Evolutionary conservation across 371 early-diverging fungal genomes (phyloP).

Genomic region (Mucor saturninus): DNA sequence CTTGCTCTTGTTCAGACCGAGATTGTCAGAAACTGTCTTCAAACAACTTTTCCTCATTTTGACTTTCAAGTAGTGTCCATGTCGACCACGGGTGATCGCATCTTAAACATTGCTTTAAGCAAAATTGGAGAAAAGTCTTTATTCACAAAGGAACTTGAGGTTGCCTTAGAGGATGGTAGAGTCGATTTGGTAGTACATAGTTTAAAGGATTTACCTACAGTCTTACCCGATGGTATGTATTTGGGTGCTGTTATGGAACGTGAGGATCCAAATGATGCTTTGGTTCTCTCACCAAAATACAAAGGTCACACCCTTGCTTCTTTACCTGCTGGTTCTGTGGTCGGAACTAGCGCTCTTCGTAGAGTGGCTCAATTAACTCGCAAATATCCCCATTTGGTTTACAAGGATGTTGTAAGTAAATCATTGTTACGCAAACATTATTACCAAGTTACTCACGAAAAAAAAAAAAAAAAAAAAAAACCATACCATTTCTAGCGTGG

Average conservation of each 20-base stretch:
- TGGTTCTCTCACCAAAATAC: slow-evolving; percentile 59
- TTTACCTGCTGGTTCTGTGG: slow-evolving; percentile 78
- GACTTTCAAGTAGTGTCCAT: slow-evolving; percentile 72
- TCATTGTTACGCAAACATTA: background rate
- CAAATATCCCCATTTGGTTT: slow-evolving; percentile 76
- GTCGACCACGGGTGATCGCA: slow-evolving; percentile 88
- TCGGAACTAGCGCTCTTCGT: slow-evolving; percentile 92
- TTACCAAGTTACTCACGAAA: background rate
- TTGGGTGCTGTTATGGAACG: slow-evolving; percentile 86
- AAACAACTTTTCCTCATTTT: slow-evolving; percentile 44
- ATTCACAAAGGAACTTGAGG: slow-evolving; percentile 95
- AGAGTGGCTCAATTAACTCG: slow-evolving; percentile 86
- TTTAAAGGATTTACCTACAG: slow-evolving; percentile 95
- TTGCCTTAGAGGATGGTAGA: slow-evolving; percentile 68
- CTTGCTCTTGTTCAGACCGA: slow-evolving; percentile 91
- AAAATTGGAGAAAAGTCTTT: slow-evolving; percentile 93
- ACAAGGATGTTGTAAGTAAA: slow-evolving; percentile 78
- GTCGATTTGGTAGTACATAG: slow-evolving; percentile 94
- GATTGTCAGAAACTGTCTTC: slow-evolving; percentile 69
- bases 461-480: background rate
- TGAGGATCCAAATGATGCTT: slow-evolving; percentile 91
- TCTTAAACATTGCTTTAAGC: slow-evolving; percentile 82
- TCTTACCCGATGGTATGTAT: slow-evolving; percentile 80
- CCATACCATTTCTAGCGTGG: slow-evolving; percentile 34
- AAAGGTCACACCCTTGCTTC: slow-evolving; percentile 53